Conservation (phyloP, 2,329 filamentous ascomycete genomes). For the Alternaria consortialis region DNA sequence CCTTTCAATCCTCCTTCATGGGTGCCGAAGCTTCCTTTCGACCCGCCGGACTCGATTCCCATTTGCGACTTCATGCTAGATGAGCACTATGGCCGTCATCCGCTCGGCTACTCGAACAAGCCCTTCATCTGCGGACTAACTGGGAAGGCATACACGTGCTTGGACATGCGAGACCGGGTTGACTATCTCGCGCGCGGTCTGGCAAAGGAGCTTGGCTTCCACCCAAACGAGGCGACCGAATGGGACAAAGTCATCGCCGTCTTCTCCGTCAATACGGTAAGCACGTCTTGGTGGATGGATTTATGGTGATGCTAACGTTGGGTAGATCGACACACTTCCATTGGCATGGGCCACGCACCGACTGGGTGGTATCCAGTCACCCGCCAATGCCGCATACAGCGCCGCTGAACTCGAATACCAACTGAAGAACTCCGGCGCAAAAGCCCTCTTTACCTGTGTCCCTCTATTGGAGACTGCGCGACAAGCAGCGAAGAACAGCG, state of each 20-base stretch:
- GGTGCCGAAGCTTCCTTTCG: conserved; percentile 68
- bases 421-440: conserved; percentile 72
- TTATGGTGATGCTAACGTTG: conserved; percentile 24
- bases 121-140: conserved; percentile 82
- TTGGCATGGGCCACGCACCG: conserved; percentile 78
- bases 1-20: conserved; percentile 69
- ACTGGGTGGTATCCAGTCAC: conserved; percentile 76
- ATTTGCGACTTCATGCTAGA: conserved; percentile 80
- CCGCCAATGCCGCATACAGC: conserved; percentile 79
- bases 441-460: conserved; percentile 75
- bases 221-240: conserved; percentile 73
- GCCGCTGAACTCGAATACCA: conserved; percentile 75
- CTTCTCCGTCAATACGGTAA: conserved; percentile 82
- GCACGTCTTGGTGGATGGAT: conserved; percentile 29
- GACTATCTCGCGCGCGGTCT: conserved; percentile 74
- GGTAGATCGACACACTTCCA: conserved; percentile 76
- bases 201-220: conserved; percentile 74
- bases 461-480: conserved; percentile 71
- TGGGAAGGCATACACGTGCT: conserved; percentile 70
- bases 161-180: conserved; percentile 71
- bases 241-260: conserved; percentile 83
- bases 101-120: conserved; percentile 69
- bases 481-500: conserved; percentile 69
- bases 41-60: conserved; percentile 76
- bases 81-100: conserved; percentile 72